Base-by-base conservation (phyloP, 192 early-diverging fungal genomes). In the Chytriomyces sp. region DNA sequence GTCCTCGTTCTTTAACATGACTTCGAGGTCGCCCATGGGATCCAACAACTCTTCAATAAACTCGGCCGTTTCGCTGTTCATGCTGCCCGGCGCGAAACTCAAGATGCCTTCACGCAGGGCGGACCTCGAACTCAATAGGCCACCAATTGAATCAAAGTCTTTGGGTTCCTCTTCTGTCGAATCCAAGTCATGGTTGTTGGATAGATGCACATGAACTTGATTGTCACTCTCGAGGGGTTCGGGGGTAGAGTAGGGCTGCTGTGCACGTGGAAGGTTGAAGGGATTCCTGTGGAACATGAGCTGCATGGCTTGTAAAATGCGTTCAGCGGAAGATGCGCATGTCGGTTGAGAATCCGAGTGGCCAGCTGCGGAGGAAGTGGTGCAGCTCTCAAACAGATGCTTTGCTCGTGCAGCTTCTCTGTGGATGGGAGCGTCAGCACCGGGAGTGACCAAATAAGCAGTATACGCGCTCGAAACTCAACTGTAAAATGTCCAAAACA, bases 41-140 rank as follows among this genome's bases (percentile, higher is more conserved):
- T 75, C 77, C 18, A 84, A 18, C 7, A 84, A 35, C 47, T 76
- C 18, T 10, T 62, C 50, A 48, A 84, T 61, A 26, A 84, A 70
- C 49, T 84, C 83, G 11, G 77, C 72, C 5, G 83, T 84, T 80
- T 84, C 83, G 24, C 68, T 23, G 65, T 84, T 84, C 77, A 81
- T 77, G 60, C 61, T 81, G 9, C 60, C 67, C 20, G 82, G 79
- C 3, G 79, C 76, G 50, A 84, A 84, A 5, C 69, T 64, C 45
- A 65, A 67, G 20, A 84, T 47, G n/a, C 79, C 82, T 67, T 66
- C 69, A 16, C 67, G 66, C 18, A 84, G 69, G 53, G 74, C 62
- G 5, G 72, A 35, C 10, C 69, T 66, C 48, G 46, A 72, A 4
- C 9, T 53, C 5, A 78, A 47, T 6, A 78, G 60, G 2, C 69